Percentiles rank a stretch among this genome's conserved stretches.
Conservation (phyloP, 2,329 filamentous ascomycete genomes). For the Aspergillus caelatus region DNA sequence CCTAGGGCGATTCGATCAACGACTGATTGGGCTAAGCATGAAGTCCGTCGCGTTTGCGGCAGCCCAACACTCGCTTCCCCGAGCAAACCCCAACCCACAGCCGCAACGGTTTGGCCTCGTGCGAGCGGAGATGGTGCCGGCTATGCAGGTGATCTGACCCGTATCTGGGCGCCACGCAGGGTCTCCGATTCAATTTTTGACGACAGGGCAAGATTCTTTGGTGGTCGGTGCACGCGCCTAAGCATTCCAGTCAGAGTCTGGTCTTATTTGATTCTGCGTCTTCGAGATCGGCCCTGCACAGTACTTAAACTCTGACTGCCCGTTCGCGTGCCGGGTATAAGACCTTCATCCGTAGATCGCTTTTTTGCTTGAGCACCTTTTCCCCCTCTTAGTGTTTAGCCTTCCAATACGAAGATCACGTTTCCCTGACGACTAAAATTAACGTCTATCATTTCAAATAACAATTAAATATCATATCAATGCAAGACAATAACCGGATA, state of each 20-base stretch:
- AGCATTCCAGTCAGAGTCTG: constrained; percentile 34
- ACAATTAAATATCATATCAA: neutral
- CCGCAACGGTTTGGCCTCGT: constrained; percentile 29
- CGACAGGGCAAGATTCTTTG: constrained; percentile 26
- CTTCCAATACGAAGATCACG: neutral
- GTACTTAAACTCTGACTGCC: constrained; percentile 17
- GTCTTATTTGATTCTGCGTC: constrained; percentile 10
- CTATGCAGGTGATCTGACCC: constrained; percentile 40
- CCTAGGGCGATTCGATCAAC: constrained; percentile 24
- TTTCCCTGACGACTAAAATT: constrained; percentile 10
- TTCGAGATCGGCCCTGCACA: neutral
- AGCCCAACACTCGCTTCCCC: constrained; percentile 27
- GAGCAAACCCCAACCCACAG: constrained; percentile 27
- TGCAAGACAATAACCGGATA: constrained; percentile 8
- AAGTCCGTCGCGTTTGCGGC: constrained; percentile 32
- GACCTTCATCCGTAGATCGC: constrained; percentile 20
- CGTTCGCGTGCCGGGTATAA: constrained; percentile 8
- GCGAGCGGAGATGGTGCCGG: constrained; percentile 33
- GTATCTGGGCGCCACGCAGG: constrained; percentile 27
- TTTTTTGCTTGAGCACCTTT: constrained; percentile 3
- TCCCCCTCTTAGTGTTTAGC: constrained; percentile 1
- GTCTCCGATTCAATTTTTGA: constrained; percentile 24
- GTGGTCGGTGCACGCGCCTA: constrained; percentile 29
- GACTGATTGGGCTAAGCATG: constrained; percentile 26
- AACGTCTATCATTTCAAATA: neutral